A percentile compares a stretch with the other conserved stretches of the same genome.
These are phyloP conservation scores for Rhodotorula toruloides DNA, from an alignment of 768 basidiomycete genomes.

Conservation along the genomic window DNA sequence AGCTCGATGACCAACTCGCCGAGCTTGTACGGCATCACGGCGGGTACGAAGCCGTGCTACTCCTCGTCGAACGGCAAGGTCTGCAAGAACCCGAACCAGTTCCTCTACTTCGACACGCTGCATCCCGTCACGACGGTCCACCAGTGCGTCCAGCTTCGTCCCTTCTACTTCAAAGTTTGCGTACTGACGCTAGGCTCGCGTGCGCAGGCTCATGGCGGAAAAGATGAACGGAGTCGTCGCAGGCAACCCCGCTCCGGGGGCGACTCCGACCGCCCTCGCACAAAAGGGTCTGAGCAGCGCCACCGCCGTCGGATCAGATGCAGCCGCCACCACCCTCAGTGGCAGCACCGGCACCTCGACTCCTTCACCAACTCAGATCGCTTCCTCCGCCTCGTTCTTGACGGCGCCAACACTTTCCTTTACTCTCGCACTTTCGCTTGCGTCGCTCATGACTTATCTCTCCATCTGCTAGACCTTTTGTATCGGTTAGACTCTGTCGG, in stretches of 20 bases:
- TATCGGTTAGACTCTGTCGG: too few relatives aligned
- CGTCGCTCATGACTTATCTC: too few relatives aligned
- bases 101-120: constrained; percentile 36
- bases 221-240: constrained; percentile 25
- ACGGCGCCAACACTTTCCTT: too few relatives aligned
- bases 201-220: constrained; percentile 15
- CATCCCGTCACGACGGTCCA: constrained; percentile 29
- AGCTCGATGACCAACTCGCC: constrained; percentile 9
- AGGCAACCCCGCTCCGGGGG: not conserved
- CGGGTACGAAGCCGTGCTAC: constrained; percentile 19
- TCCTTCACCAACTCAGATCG: too few relatives aligned
- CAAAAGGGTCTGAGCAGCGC: too few relatives aligned
- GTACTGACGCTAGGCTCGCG: not conserved
- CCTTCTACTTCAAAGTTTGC: not conserved
- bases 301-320: too few relatives aligned
- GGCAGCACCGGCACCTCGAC: too few relatives aligned
- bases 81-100: constrained; percentile 19
- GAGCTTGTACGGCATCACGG: constrained; percentile 9
- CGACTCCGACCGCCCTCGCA: too few relatives aligned
- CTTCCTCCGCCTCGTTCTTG: too few relatives aligned
- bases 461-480: too few relatives aligned
- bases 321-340: too few relatives aligned
- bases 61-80: constrained; percentile 11
- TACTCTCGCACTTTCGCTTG: too few relatives aligned
- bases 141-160: not conserved